phyloP scores from a whole-genome alignment of 2,329 filamentous ascomycete genomes.

The Aspergillus quadrilineatus region DNA sequence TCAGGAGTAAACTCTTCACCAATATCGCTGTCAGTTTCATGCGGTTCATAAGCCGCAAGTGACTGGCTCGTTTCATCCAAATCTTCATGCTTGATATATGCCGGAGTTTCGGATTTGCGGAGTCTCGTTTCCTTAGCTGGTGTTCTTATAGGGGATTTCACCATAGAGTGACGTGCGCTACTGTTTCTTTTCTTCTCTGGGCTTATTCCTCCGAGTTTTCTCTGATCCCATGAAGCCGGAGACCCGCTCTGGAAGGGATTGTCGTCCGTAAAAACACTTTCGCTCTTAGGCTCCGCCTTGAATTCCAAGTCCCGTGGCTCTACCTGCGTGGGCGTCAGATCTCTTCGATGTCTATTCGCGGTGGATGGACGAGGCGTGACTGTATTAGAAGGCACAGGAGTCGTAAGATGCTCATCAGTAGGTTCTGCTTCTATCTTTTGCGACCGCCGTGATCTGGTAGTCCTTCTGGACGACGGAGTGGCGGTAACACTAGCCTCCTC shows the following conservation, averaged over 20 bases:
- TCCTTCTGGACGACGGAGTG: constrained; percentile 34
- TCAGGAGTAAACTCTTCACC: constrained; percentile 95
- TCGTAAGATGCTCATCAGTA: constrained; percentile 32
- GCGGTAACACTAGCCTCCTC: constrained; percentile 31
- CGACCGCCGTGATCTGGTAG: constrained; percentile 34
- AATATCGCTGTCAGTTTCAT: constrained; percentile 59
- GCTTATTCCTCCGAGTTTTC: constrained; percentile 32
- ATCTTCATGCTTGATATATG: constrained; percentile 49
- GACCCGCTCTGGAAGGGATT: constrained; percentile 93
- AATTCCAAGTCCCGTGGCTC: constrained; percentile 39
- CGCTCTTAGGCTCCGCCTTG: constrained; percentile 49
- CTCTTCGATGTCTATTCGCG: constrained; percentile 54
- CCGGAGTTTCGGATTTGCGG: constrained; percentile 34
- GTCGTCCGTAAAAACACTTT: constrained; percentile 77
- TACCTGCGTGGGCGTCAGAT: constrained; percentile 37
- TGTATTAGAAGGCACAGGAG: constrained; percentile 37
- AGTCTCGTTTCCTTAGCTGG: constrained; percentile 27
- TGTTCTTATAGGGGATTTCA: constrained; percentile 19
- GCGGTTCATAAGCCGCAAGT: constrained; percentile 40
- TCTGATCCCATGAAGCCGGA: constrained; percentile 54
- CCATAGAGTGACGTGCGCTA: constrained; percentile 41
- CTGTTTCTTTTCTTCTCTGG: constrained; percentile 50
- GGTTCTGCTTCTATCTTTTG: constrained; percentile 34
- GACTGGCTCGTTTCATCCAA: constrained; percentile 56
- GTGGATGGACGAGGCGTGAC: constrained; percentile 45